Evolutionary conservation across 169 alveolate genomes (phyloP).

Genomic region (Cryptosporidium tyzzeri): DNA sequence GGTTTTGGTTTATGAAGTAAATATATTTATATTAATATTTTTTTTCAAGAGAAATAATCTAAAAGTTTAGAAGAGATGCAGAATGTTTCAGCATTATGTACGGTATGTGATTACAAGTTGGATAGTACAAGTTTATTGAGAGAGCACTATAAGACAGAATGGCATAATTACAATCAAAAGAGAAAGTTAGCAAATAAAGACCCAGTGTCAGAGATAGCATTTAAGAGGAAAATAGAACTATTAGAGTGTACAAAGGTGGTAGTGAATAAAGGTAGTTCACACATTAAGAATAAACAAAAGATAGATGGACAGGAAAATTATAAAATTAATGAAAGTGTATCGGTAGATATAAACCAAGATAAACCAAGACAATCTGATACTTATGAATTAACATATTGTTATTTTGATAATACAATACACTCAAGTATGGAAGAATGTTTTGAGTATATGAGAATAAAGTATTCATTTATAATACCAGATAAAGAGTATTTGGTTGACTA

Average conservation of each 20-base stretch:
- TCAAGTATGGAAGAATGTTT: slow-evolving; percentile 77
- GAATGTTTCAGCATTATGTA: slow-evolving; percentile 40
- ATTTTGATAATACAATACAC: slow-evolving; percentile 79
- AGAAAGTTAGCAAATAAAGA: slow-evolving; percentile 81
- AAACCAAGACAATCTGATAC: slow-evolving; percentile 12
- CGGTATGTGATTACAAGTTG: slow-evolving; percentile 48
- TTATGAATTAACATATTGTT: slow-evolving; percentile 77
- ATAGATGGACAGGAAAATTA: background rate
- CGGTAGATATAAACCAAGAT: background rate
- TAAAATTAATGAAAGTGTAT: background rate
- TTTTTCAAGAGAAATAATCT: background rate
- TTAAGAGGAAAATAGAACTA: slow-evolving; percentile 76
- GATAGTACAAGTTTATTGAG: background rate
- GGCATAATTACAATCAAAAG: slow-evolving; percentile 88
- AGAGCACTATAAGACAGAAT: slow-evolving; percentile 86
- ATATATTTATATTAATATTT: background rate
- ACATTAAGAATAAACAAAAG: slow-evolving; percentile 18
- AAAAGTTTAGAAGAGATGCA: slow-evolving; percentile 6
- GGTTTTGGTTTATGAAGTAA: background rate
- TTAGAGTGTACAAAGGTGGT: slow-evolving; percentile 43
- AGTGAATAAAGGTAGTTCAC: slow-evolving; percentile 56
- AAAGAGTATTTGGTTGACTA: slow-evolving; percentile 79
- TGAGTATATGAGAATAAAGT: slow-evolving; percentile 79
- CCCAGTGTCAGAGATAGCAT: slow-evolving; percentile 77
- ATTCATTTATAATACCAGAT: slow-evolving; percentile 81